Evolutionary conservation across 2,329 filamentous ascomycete genomes (phyloP).

Genomic region (Coniosporium uncinatum): DNA sequence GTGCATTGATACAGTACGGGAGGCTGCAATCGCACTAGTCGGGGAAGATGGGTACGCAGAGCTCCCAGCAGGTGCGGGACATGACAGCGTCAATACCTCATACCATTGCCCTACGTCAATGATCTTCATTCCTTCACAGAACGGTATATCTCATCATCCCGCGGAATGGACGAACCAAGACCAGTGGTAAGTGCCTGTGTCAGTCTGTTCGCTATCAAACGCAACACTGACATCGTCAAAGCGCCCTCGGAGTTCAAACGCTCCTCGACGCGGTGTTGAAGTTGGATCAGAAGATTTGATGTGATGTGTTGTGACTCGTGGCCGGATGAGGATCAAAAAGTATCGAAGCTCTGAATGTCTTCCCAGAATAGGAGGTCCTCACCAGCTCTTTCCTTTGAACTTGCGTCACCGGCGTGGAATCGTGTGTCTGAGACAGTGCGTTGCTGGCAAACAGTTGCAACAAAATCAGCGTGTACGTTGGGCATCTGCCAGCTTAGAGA

Average conservation of each 20-base stretch:
- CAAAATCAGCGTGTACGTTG: too few species aligned
- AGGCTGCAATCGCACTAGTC: neutral
- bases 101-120: slow-evolving; percentile 56
- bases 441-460: too few species aligned
- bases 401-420: too few species aligned
- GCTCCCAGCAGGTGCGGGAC: slow-evolving; percentile 18
- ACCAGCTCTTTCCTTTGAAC: too few species aligned
- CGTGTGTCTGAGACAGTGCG: too few species aligned
- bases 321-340: too few species aligned
- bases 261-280: slow-evolving; percentile 31
- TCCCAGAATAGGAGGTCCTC: too few species aligned
- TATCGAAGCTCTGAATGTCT: too few species aligned
- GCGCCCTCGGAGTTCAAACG: slow-evolving; percentile 44
- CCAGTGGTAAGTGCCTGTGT: slow-evolving; percentile 34
- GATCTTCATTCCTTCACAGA: slow-evolving; percentile 60
- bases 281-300: slow-evolving; percentile 4
- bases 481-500: too few species aligned
- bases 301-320: too few species aligned
- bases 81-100: slow-evolving; percentile 53
- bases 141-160: slow-evolving; percentile 59
- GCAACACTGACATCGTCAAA: neutral
- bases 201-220: neutral
- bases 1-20: slow-evolving; percentile 1
- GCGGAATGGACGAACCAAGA: slow-evolving; percentile 55
- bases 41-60: slow-evolving; percentile 1